Conservation (phyloP, 257 asterid species). For the Rehmannia glutinosa region DNA sequence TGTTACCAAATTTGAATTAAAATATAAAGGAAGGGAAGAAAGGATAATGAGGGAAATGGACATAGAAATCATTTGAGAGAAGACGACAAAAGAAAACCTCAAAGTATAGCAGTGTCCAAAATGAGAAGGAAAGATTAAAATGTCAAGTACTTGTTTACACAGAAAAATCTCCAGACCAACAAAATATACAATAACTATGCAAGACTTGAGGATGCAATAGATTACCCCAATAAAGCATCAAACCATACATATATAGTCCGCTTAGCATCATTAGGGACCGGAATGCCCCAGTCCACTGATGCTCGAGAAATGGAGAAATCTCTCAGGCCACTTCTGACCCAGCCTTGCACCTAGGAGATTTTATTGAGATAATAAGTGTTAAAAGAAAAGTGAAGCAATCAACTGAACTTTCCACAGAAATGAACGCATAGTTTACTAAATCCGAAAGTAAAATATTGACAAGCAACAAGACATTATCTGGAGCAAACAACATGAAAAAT, state of each 20-base stretch:
- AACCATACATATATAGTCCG: constrained; percentile 99
- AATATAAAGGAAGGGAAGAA: background rate
- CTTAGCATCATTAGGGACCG: constrained; percentile 72
- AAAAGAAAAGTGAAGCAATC: constrained; percentile 13
- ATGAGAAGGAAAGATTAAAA: background rate
- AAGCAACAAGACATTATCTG: no score
- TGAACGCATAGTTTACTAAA: no score
- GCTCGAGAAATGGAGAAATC: constrained; percentile 97
- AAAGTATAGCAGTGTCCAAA: background rate
- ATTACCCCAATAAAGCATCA: constrained; percentile 98
- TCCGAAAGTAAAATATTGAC: no score
- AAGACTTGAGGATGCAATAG: constrained; percentile 10
- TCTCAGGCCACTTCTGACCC: constrained; percentile 88
- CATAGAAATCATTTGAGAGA: background rate
- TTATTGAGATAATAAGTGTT: constrained; percentile 1
- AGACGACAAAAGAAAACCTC: constrained; percentile 10
- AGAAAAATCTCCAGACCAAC: background rate
- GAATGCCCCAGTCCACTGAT: constrained; percentile 88
- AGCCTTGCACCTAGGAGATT: constrained; percentile 75
- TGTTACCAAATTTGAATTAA: background rate
- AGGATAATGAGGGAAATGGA: background rate
- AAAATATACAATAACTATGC: constrained; percentile 4
- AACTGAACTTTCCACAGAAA: no score
- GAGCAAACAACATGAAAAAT: no score
- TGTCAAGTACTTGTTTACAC: background rate